Evolutionary conservation across 2,329 filamentous ascomycete species (phyloP), one percentile per base, ranked within the genome.

Genomic region (Calonectria hongkongensis): DNA sequence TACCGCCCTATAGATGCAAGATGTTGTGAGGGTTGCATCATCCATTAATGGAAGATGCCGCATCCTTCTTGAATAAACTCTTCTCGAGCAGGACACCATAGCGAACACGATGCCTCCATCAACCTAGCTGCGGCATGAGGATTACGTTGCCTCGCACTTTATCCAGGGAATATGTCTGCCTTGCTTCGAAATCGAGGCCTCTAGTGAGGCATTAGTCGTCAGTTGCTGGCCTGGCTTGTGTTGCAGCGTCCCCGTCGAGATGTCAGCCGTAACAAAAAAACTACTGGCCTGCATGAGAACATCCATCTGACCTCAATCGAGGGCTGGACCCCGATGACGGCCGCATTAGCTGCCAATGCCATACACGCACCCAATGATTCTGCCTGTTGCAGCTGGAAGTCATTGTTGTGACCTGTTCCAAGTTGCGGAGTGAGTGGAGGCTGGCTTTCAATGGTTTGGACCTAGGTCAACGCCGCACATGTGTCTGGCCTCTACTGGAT

Each of bases 51-150:
- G 33, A 60, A 41, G 36, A 27, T 54, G 50, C 43, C 7, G 30
- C 21, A n/a, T 30, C 47, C 27, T 41, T 12, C 28, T 28, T 51
- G 47, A 66, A 66, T 51, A 51, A 39, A 51, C 63, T 66, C 63
- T 66, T 51, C 47, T 54, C 47, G 25, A 39, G 47, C 33, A 71
- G 69, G 69, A 62, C 39, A 63, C 69, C 54, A 62, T 16, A 41
- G 63, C 68, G 68, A 66, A 51, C 43, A 71, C 63, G 68, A 71
- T 51, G 63, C 51, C 60, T 47, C 27, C 48, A 21, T 62, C 43
- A 28, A 30, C 25, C 50, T 27, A 50, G 60, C 50, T 51, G 25
- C 33, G 68, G 51, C 50, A 50, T 43, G 68, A 18, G 28, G 67
- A 39, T 71, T 50, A 66, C 68, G 63, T 43, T 45, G 41, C 41